A percentile compares a stretch with the other conserved stretches of the same genome.
Conservation (phyloP, 257 asterid genomes). For the Fraxinus excelsior region DNA sequence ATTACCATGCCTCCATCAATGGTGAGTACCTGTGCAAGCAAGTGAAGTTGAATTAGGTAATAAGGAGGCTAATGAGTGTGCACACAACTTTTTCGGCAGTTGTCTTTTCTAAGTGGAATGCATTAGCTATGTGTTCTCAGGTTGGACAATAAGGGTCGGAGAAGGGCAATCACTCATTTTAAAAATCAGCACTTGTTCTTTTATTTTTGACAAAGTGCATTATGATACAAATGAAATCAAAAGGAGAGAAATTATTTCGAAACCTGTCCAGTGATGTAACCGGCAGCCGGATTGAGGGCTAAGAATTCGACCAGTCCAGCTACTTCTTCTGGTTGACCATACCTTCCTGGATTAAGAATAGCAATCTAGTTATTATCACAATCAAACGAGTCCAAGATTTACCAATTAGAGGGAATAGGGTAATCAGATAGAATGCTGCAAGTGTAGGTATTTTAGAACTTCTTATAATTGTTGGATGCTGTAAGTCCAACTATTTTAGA, state of each 20-base stretch:
- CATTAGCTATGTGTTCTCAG: too few species aligned
- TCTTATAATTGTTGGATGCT: too few species aligned
- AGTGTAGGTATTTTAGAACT: too few species aligned
- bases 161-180: too few species aligned
- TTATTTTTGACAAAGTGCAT: neutral
- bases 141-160: too few species aligned
- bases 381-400: neutral
- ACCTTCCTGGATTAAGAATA: constrained; percentile 36
- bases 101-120: neutral
- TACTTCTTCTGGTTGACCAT: constrained; percentile 55
- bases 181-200: too few species aligned
- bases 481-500: too few species aligned
- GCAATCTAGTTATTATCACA: neutral
- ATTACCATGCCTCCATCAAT: constrained; percentile 98
- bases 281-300: constrained; percentile 57
- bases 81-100: neutral
- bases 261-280: constrained; percentile 95
- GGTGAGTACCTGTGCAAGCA: constrained; percentile 61
- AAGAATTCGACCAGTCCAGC: constrained; percentile 50
- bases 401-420: neutral
- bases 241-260: neutral
- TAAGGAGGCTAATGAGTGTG: neutral
- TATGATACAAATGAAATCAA: neutral
- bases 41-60: neutral
- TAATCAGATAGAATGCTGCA: too few species aligned